Base-by-base conservation (phyloP, 1,139 yeast genomes). In the Tardiomyces digboiensis region DNA sequence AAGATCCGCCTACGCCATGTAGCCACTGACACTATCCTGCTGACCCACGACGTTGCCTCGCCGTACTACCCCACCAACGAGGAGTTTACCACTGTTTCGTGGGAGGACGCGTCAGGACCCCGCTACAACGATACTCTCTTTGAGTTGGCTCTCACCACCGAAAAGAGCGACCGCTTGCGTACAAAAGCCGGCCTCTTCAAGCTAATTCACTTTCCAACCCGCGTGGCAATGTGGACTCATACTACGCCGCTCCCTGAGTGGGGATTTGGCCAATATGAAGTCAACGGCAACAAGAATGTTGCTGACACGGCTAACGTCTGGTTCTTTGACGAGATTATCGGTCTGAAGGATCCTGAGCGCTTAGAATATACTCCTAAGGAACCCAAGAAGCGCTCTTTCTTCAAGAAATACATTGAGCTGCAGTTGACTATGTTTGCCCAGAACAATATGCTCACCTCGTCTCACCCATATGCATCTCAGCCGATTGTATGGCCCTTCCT, bases 41-140 rank as follows among this genome's bases (percentile, higher is more conserved):
- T 87, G 54, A 79, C 98, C 22, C 99, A 91, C 61, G 99, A 91
- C 62, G 98, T 91, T 44, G 98, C 98, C 1, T 89, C 97, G n/a
- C 97, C 97, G 23, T 71, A 79, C 50, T 83, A 68, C 59, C 82
- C 95, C 42, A 87, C 97, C 18, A 86, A 89, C 61, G 96, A 89
- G 65, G 97, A 89, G 65, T 80, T 89, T 58, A 84, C 94, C 2
- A 77, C 94, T 29, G 80, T 81, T 12, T 62, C 75, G 39, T 70
- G 68, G 23, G 94, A 85, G 41, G 65, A 62, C 10, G 83, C 82
- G 4, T 62, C 65, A 38, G 78, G 75, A n/a, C 67, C 65, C 3
- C 71, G 78, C 52, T 81, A 68, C 65, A 76, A 85, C 54, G 86
- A 83, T 57, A 87, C 97, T 1, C 65, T 88, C 53, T 91, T 91